Evolutionary conservation across 1,139 yeast species (phyloP).

Genomic region (Hanseniaspora uvarum): DNA sequence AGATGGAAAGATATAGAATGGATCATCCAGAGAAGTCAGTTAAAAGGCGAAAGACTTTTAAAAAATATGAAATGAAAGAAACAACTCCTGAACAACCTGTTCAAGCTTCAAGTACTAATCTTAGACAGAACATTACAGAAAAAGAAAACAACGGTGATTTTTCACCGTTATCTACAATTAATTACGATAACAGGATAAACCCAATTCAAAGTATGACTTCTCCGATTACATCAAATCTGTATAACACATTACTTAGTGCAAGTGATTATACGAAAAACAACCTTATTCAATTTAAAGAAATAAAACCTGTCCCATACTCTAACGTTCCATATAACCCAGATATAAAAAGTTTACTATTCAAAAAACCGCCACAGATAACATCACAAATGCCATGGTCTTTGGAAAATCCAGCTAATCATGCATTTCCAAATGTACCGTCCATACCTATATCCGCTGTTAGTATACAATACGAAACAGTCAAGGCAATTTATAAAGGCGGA

Average conservation of each 20-base stretch:
- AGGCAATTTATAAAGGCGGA: conserved; percentile 28
- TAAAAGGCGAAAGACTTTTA: not conserved
- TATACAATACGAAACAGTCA: conserved; percentile 26
- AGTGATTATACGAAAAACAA: not conserved
- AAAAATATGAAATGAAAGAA: not conserved
- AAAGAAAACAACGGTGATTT: not conserved
- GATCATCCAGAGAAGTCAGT: conserved; percentile 14
- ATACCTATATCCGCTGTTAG: conserved; percentile 27
- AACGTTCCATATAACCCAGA: not conserved
- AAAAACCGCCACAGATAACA: not conserved
- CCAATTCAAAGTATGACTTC: not conserved
- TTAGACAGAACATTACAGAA: not conserved
- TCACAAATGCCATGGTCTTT: conserved; percentile 20
- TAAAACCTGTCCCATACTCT: not conserved
- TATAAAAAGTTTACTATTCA: not conserved
- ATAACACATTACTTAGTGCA: not conserved
- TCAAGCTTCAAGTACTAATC: not conserved
- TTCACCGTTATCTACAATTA: conserved; percentile 4
- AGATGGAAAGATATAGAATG: conserved; percentile 27
- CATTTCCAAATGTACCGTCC: conserved; percentile 20
- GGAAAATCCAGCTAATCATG: not conserved
- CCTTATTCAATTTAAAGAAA: not conserved
- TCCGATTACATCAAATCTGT: not conserved
- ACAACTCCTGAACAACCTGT: not conserved
- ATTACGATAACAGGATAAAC: not conserved